These are phyloP conservation scores for Taiozyma sp. DNA, from an alignment of 1,139 yeast genomes.

Conservation along the genomic window DNA sequence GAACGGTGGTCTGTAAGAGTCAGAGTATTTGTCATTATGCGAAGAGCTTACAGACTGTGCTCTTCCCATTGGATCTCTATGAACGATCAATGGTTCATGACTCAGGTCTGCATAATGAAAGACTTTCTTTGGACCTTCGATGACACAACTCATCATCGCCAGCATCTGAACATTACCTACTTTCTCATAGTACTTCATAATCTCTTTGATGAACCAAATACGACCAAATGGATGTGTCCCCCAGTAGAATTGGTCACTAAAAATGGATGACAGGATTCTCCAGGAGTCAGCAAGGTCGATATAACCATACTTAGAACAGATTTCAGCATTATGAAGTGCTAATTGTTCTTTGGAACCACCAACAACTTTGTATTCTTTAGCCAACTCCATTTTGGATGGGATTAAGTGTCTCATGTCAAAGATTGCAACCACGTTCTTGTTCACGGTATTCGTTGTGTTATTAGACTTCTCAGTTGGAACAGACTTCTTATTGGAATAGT, in stretches of 20 bases:
- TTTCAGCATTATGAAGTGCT: slow-evolving; percentile 64
- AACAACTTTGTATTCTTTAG: slow-evolving; percentile 64
- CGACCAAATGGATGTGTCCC: slow-evolving; percentile 80
- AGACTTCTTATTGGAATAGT: slow-evolving; percentile 9
- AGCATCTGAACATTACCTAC: slow-evolving; percentile 79
- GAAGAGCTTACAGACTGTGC: slow-evolving; percentile 15
- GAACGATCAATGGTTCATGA: not conserved
- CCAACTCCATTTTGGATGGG: slow-evolving; percentile 75
- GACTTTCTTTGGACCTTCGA: slow-evolving; percentile 10
- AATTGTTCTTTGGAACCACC: slow-evolving; percentile 63
- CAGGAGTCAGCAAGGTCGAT: slow-evolving; percentile 70
- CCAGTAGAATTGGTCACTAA: slow-evolving; percentile 51
- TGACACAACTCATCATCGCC: slow-evolving; percentile 78
- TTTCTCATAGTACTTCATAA: slow-evolving; percentile 60
- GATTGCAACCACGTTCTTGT: slow-evolving; percentile 49
- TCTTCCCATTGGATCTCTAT: slow-evolving; percentile 10
- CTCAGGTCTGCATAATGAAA: slow-evolving; percentile 1
- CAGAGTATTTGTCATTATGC: slow-evolving; percentile 13
- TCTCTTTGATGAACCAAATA: slow-evolving; percentile 60
- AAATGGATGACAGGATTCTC: slow-evolving; percentile 44
- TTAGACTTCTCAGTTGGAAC: slow-evolving; percentile 17
- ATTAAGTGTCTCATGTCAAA: slow-evolving; percentile 64
- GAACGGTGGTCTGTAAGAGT: slow-evolving; percentile 11
- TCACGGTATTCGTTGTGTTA: slow-evolving; percentile 15
- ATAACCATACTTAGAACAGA: slow-evolving; percentile 62